Percentiles rank a stretch among this genome's conserved stretches.
These are phyloP conservation scores for Umbellularia californica DNA, from an alignment of 164 flowering plant species.

Conservation along the genomic window DNA sequence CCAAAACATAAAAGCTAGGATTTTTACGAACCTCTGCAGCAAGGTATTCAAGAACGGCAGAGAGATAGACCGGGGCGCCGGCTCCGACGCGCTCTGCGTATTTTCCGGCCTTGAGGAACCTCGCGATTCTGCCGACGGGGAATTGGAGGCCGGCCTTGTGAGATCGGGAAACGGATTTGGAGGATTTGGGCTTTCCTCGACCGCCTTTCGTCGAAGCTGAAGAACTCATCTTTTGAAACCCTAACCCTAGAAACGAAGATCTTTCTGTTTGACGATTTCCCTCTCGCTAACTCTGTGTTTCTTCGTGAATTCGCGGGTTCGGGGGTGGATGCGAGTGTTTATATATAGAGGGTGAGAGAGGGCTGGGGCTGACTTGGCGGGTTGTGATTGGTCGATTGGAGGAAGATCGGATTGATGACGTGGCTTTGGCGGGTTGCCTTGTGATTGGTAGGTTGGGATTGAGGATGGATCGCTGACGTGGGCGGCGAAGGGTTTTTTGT, in stretches of 20 bases:
- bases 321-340: too few relatives aligned
- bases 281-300: too few relatives aligned
- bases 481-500: too few relatives aligned
- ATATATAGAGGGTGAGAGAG: too few relatives aligned
- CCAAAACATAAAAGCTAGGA: not conserved
- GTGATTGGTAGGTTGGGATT: not conserved
- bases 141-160: slow-evolving; percentile 63
- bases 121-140: slow-evolving; percentile 68
- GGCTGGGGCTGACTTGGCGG: too few relatives aligned
- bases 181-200: slow-evolving; percentile 46
- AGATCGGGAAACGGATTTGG: slow-evolving; percentile 52
- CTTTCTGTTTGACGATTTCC: not conserved
- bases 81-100: slow-evolving; percentile 66
- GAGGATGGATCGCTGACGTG: too few relatives aligned
- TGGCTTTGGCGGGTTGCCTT: not conserved
- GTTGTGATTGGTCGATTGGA: not conserved
- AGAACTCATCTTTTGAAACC: slow-evolving; percentile 25
- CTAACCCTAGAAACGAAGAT: not conserved
- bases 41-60: slow-evolving; percentile 62
- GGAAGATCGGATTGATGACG: not conserved
- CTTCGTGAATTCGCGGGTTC: too few relatives aligned
- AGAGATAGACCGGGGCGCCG: slow-evolving; percentile 61
- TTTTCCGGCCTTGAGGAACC: slow-evolving; percentile 57
- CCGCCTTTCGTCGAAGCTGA: slow-evolving; percentile 39
- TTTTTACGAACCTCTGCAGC: slow-evolving; percentile 47